phyloP scores from a whole-genome alignment of 2,329 filamentous ascomycete genomes.

The Tolypocladium inflatum region DNA sequence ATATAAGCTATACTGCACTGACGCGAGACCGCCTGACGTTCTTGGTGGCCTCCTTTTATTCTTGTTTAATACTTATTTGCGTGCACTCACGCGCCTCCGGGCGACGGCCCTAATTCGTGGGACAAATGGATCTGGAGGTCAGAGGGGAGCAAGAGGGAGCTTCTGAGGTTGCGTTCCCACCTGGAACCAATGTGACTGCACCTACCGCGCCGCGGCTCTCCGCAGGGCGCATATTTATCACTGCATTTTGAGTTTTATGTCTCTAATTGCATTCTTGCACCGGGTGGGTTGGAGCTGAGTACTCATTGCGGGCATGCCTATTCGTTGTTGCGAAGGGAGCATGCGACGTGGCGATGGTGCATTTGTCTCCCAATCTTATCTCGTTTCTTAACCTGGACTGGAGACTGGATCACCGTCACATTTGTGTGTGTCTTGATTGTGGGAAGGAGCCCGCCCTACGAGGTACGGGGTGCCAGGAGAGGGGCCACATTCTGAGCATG shows the following conservation, averaged over 20 bases:
- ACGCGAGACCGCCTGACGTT: background rate
- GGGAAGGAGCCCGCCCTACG: background rate
- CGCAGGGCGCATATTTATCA: background rate
- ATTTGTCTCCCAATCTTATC: background rate
- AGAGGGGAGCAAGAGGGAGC: background rate
- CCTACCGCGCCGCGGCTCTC: background rate
- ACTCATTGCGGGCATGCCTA: background rate
- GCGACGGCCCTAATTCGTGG: background rate
- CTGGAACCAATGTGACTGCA: background rate
- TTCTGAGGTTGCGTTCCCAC: background rate
- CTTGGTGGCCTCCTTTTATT: background rate
- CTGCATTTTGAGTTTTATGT: background rate
- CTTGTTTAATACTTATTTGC: conserved; percentile 3
- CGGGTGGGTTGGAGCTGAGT: background rate
- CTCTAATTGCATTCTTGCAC: background rate
- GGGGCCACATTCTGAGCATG: background rate
- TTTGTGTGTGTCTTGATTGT: background rate
- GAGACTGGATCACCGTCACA: background rate
- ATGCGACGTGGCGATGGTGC: too few species aligned
- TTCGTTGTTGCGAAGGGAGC: too few species aligned
- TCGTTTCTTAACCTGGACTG: background rate
- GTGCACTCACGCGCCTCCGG: background rate
- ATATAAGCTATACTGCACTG: background rate
- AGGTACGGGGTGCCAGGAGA: background rate
- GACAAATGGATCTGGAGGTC: background rate